Conservation (phyloP, 2,329 filamentous ascomycete genomes). For the Cercospora zeae-maydis region DNA sequence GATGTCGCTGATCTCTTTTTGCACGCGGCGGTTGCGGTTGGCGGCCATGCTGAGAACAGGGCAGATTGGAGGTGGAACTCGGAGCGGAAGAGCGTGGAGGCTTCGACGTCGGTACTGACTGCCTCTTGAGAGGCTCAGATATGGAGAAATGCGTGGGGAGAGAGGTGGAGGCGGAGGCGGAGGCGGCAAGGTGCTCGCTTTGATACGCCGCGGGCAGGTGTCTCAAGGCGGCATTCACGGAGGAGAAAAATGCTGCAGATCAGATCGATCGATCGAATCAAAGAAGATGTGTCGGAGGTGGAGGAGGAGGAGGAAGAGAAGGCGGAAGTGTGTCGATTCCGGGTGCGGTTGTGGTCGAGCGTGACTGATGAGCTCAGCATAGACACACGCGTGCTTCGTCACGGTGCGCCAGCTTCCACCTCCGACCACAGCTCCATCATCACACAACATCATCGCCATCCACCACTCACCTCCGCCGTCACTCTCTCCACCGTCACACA, state of each 20-base stretch:
- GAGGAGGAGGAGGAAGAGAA: background rate
- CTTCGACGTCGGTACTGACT: background rate
- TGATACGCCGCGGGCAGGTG: background rate
- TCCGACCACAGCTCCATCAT: conserved; percentile 5
- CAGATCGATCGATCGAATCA: background rate
- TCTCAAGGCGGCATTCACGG: background rate
- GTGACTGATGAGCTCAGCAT: conserved; percentile 1
- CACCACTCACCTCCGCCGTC: conserved; percentile 3
- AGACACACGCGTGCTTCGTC: conserved; percentile 19
- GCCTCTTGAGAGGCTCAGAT: conserved; percentile 2
- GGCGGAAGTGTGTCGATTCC: background rate
- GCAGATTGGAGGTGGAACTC: background rate
- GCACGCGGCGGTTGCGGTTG: conserved; percentile 59
- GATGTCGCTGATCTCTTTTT: conserved; percentile 75
- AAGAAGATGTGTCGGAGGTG: background rate
- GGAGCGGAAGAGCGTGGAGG: background rate
- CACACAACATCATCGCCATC: conserved; percentile 9
- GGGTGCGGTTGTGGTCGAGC: background rate
- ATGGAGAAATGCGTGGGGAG: background rate
- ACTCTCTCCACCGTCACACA: background rate
- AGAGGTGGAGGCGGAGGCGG: background rate
- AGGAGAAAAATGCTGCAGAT: background rate
- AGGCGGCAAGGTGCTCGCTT: background rate
- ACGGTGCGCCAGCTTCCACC: background rate
- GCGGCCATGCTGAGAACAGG: conserved; percentile 43